A percentile compares a stretch with the other conserved stretches of the same genome.
phyloP scores from a whole-genome alignment of 441 rosid genomes.

The Viola pubescens region DNA sequence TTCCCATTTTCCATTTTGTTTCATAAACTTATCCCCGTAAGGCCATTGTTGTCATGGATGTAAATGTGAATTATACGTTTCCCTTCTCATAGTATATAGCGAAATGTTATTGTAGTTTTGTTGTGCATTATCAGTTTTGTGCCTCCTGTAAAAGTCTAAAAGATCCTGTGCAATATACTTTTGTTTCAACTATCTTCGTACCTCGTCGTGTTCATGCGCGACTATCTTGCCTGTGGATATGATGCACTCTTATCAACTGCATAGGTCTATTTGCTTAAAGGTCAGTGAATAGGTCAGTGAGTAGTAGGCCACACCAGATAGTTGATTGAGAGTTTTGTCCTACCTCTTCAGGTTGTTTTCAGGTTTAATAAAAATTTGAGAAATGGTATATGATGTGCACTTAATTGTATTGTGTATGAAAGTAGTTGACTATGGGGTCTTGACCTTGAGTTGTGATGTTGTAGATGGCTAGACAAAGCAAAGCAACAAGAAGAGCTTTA shows the following conservation, averaged over 20 bases:
- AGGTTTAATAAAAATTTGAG: background rate
- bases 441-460: background rate
- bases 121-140: too few species aligned
- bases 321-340: background rate
- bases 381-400: background rate
- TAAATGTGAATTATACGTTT: background rate
- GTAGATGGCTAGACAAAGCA: background rate
- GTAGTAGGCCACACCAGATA: background rate
- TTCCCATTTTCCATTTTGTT: background rate
- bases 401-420: background rate
- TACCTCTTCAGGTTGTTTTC: background rate
- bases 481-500: background rate
- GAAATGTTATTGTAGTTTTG: background rate
- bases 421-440: background rate
- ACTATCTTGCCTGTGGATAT: background rate
- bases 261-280: background rate
- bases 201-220: background rate
- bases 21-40: background rate
- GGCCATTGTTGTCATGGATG: constrained; percentile 12
- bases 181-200: background rate
- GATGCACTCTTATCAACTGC: background rate
- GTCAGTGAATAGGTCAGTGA: background rate
- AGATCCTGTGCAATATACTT: too few species aligned
- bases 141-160: too few species aligned
- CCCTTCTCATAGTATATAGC: constrained; percentile 1